A percentile compares a stretch with the other conserved stretches of the same genome.
Evolutionary conservation across 2,329 filamentous ascomycete genomes (phyloP).

Genomic region (Orbilia quercus): DNA sequence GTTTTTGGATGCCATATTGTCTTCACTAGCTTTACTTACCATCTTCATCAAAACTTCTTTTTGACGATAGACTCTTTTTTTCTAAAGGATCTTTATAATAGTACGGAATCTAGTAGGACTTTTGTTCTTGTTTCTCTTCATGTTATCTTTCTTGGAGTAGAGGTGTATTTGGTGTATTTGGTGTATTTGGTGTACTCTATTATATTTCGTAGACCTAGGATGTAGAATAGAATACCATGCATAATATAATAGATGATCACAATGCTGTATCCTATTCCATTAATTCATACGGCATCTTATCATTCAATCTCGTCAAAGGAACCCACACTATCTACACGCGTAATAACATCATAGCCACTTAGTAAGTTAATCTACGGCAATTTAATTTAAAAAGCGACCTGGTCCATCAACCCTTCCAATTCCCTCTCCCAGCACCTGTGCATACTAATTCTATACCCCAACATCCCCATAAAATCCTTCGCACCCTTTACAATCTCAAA

Average conservation of each 20-base stretch:
- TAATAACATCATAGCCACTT: background rate
- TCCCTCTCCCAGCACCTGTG: constrained; percentile 81
- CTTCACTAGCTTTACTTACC: background rate
- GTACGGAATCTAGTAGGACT: constrained; percentile 3
- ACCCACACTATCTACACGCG: background rate
- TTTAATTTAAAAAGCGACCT: constrained; percentile 75
- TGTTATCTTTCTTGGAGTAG: no score
- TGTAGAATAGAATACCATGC: no score
- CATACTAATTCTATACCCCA: constrained; percentile 75
- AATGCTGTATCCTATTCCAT: no score
- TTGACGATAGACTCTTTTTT: background rate
- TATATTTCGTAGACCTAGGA: no score
- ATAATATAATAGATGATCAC: no score
- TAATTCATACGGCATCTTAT: no score
- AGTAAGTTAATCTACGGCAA: background rate
- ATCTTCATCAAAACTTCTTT: background rate
- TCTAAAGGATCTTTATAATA: constrained; percentile 12
- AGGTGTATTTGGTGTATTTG: no score
- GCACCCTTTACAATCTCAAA: constrained; percentile 74
- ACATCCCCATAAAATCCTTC: constrained; percentile 76
- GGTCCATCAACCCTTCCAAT: constrained; percentile 73
- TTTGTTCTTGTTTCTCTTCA: constrained; percentile 1
- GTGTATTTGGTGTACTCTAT: no score
- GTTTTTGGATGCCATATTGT: no score
- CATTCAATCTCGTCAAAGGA: no score